Percentiles rank a stretch among this genome's conserved stretches.
Evolutionary conservation across 768 basidiomycete genomes (phyloP).

Genomic region (Boletus edulis): DNA sequence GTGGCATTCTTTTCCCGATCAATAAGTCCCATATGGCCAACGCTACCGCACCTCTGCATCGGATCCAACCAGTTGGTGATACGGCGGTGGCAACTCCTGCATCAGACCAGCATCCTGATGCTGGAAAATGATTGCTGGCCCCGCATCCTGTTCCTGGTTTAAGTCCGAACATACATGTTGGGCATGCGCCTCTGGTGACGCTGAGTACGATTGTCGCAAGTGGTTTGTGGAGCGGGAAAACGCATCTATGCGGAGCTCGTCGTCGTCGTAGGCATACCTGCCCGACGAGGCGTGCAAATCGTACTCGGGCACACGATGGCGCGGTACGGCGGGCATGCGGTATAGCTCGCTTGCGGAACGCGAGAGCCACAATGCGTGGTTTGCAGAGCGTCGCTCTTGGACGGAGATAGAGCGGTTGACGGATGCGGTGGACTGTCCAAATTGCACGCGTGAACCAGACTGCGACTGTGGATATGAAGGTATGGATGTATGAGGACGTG

Average conservation of each 20-base stretch:
- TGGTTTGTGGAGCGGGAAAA: constrained; percentile 4
- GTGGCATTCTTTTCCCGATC: not conserved
- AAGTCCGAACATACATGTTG: not conserved
- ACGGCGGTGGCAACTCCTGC: constrained; percentile 28
- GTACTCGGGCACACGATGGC: not conserved
- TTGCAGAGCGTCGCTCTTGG: constrained; percentile 8
- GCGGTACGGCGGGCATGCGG: not conserved
- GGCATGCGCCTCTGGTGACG: constrained; percentile 7
- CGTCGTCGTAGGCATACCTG: not conserved
- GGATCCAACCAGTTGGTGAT: constrained; percentile 13
- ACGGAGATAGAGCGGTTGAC: not conserved
- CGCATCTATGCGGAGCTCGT: not conserved
- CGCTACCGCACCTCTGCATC: not conserved
- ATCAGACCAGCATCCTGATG: constrained; percentile 17
- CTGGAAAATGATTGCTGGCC: constrained; percentile 7
- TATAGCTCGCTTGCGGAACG: constrained; percentile 27
- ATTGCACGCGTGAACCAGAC: not conserved
- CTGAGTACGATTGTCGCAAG: constrained; percentile 23
- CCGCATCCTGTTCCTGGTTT: not conserved
- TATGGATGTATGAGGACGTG: not conserved
- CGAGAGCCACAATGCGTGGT: constrained; percentile 14
- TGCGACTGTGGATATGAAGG: not conserved
- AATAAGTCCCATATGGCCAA: not conserved
- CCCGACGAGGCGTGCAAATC: not conserved
- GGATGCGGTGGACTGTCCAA: not conserved